Evolutionary conservation across 1,284 basidiomycete species (phyloP), one percentile per base, ranked within the genome.

Genomic region (Fistulinella cinereoalba): DNA sequence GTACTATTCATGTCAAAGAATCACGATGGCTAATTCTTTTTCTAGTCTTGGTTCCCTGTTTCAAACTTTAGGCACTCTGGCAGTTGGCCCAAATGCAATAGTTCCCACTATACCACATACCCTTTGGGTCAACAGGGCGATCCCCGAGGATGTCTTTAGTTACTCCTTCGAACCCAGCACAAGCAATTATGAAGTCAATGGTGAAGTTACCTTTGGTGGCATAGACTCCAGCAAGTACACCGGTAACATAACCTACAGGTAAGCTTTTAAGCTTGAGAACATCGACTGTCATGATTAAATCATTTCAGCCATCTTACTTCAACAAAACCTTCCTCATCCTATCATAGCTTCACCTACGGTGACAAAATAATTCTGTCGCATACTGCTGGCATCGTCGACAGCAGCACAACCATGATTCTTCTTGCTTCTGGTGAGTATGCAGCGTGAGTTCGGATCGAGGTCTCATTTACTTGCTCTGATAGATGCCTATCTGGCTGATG

Each of bases 371-470:
- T 81, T 44, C 61, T 85, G 47, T 42, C 64, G 4, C 57, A 50
- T 25, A 77, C 74, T n/a, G 74, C 80, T 22, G 83, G 83, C 51
- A 80, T 85, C 48, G 79, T 85, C 43, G 83, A 85, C 61, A 83
- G 80, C 21, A 78, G 78, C 46, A 59, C 59, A 18, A 62, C 57
- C n/a, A 51, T 66, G 45, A 57, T 70, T 22, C 64, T 74, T 34
- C 58, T 76, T 34, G 64, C 72, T n/a, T 61, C 63, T 33, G 58
- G 65, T 67, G 32, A 54, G 63, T 51, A 21, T n/a, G 44, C 18
- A 27, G 9, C 16, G 8, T 24, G 4, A 23, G n/a, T 6, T 16
- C 23, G 2, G 10, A n/a, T 24, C 15, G 29, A 27, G 21, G 12
- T 28, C 7, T 12, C 4, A n/a, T 41, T 61, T 3, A 60, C 1